Evolutionary conservation across 805 yeast genomes (phyloP), one percentile per base, ranked within the genome.

Genomic region (Wickerhamiella brachini): DNA sequence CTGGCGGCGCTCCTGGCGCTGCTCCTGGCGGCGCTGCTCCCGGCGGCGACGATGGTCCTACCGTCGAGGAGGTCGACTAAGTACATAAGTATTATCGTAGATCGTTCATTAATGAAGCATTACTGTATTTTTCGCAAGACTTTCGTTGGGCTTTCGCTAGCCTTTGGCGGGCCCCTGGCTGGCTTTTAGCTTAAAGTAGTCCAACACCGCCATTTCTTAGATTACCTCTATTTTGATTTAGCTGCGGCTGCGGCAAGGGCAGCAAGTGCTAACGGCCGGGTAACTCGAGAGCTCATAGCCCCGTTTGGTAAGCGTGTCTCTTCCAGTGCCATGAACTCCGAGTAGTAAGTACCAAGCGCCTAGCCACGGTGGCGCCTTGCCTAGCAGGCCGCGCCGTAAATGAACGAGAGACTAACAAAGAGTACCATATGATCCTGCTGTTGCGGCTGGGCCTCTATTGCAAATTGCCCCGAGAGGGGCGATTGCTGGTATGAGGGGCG

Each of bases 61-160:
- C 88, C 55, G 89, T 83, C 55, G 87, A 81, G 72, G 87, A 81
- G 73, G 87, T 81, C 65, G 87, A 81, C 70, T 81, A 74, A 74
- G 44, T 23, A 26, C 44, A 41, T 41, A 17, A 37, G 41, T 37
- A 37, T 37, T 37, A 41, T 18, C n/a, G 24, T 41, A 41, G 24
- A 41, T 12, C 22, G 24, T 18, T 20, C 22, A 41, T 20, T 41
- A 24, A 24, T 24, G 21, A 17, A 17, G 21, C 42, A 18, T 38
- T 6, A 20, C 8, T n/a, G 20, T n/a, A 37, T 37, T 37, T 12
- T 37, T 13, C 7, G 18, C 6, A 7, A 7, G 31, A 26, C 10
- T 26, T 26, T 26, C 9, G 6, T 7, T 6, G 31, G 31, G 31
- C 31, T 26, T 7, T 26, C n/a, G n/a, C 31, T 26, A 26, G 31